Evolutionary conservation across 306 rosid species (phyloP), one percentile per base, ranked within the genome.

Genomic region (Canavalia gladiata): DNA sequence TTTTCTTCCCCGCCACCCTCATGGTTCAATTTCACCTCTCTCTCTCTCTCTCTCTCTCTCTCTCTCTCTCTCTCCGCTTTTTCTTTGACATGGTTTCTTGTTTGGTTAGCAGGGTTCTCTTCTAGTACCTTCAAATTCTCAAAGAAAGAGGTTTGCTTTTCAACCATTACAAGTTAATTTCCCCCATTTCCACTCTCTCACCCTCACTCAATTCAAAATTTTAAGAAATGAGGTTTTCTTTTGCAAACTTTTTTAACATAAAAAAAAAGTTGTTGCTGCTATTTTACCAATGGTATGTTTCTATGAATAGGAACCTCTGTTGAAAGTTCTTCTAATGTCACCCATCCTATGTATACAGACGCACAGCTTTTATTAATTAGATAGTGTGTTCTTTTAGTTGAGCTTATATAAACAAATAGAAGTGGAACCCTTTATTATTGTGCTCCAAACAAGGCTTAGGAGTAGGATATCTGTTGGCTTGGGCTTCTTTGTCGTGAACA

Each of bases 71-170:
- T 2, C 8, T 56, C 10, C 3, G 31, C 12, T 60, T 1, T 43
- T 7, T 66, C 25, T 47, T 11, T 84, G 10, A 65, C 49, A 43
- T 55, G 47, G 7, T 57, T 72, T 80, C 77, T 46, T 52, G 18
- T 74, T 84, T 76, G 55, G 11, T 81, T 68, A 0, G 45, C 64
- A 86, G 84, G 79, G 35, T 78, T 34, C 28, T 57, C 84, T 59
- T 13, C 87, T 71, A 70, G 50, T 13, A 4, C 68, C 74, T 72
- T 88, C 68, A 79, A 49, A 69, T 78, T 82, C 54, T 45, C 75
- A 3, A 85, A 80, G 45, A 88, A 81, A 33, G 58, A 86, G 93
- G 97, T 89, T 60, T 47, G 39, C 67, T 49, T 63, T 33, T 60
- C 49, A 18, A 54, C 54, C 55, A 7, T 57, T 28, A 51, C 37